Evolutionary conservation across 805 yeast species (phyloP).

Genomic region (Ogataea glucozyma): DNA sequence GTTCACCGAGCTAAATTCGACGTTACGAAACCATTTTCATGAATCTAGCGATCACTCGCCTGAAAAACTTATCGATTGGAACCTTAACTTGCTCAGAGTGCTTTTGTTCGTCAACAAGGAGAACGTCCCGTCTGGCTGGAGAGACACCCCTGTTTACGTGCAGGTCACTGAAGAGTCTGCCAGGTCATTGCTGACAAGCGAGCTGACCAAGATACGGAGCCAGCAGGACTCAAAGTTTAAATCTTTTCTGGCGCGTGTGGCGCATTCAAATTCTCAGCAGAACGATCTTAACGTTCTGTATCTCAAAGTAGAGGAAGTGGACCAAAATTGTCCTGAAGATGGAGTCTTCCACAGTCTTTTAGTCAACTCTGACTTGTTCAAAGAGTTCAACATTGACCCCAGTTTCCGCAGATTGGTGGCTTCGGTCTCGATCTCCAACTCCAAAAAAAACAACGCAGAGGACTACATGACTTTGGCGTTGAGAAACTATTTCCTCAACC

Average conservation of each 20-base stretch:
- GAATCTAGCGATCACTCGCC: slow-evolving; percentile 24
- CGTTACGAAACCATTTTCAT: slow-evolving; percentile 12
- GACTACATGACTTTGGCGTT: slow-evolving; percentile 46
- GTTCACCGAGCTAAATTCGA: slow-evolving; percentile 28
- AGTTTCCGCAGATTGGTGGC: slow-evolving; percentile 49
- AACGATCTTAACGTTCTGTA: background rate
- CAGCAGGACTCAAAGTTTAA: slow-evolving; percentile 14
- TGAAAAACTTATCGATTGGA: slow-evolving; percentile 52
- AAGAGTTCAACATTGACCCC: slow-evolving; percentile 47
- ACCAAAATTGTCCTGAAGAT: slow-evolving; percentile 12
- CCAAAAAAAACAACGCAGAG: slow-evolving; percentile 40
- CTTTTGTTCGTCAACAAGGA: slow-evolving; percentile 40
- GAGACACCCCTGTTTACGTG: slow-evolving; percentile 16
- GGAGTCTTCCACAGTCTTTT: slow-evolving; percentile 39
- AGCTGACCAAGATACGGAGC: slow-evolving; percentile 23
- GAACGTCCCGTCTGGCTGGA: slow-evolving; percentile 15
- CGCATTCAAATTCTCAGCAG: background rate
- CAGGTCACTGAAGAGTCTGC: slow-evolving; percentile 18
- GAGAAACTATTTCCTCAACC: slow-evolving; percentile 50
- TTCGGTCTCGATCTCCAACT: slow-evolving; percentile 49
- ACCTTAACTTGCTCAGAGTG: slow-evolving; percentile 50
- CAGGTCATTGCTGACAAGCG: slow-evolving; percentile 22
- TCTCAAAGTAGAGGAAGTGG: slow-evolving; percentile 4
- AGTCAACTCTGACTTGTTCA: slow-evolving; percentile 44
- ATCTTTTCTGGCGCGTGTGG: slow-evolving; percentile 19